Evolutionary conservation across 2,329 filamentous ascomycete species (phyloP).

Genomic region (Calonectria ilicicola): DNA sequence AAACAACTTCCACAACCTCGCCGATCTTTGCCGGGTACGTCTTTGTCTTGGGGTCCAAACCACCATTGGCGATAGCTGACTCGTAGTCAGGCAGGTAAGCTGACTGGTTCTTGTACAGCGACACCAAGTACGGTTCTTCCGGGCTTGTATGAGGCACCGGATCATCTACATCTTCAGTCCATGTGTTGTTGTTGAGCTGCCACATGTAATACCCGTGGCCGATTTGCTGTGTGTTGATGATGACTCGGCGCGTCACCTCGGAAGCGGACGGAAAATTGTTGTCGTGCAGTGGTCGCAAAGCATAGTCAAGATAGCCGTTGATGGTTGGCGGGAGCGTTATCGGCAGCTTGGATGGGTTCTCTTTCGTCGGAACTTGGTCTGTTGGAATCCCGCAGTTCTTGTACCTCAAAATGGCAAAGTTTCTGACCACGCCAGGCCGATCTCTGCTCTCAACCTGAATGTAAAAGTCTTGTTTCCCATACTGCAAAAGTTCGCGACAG

Average conservation of each 20-base stretch:
- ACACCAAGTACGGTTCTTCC: neutral
- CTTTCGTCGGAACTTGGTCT: neutral
- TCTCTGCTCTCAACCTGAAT: neutral
- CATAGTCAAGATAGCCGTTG: neutral
- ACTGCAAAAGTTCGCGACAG: neutral
- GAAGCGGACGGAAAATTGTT: neutral
- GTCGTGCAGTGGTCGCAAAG: neutral
- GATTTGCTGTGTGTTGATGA: neutral
- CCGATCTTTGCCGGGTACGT: neutral
- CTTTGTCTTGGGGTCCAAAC: neutral
- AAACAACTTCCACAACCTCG: conserved; percentile 1
- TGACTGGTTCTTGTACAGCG: neutral
- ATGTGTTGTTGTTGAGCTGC: neutral
- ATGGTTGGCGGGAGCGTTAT: neutral
- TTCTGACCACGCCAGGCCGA: neutral
- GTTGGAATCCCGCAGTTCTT: neutral
- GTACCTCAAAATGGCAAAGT: neutral
- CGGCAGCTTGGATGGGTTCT: neutral
- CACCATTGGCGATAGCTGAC: neutral
- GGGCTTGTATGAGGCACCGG: neutral
- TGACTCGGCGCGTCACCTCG: neutral
- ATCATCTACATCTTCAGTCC: neutral
- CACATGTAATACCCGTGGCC: neutral
- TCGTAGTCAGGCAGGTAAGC: neutral
- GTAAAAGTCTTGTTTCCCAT: neutral